Conservation (phyloP, 768 basidiomycete genomes). For the Lactarius tabidus region DNA sequence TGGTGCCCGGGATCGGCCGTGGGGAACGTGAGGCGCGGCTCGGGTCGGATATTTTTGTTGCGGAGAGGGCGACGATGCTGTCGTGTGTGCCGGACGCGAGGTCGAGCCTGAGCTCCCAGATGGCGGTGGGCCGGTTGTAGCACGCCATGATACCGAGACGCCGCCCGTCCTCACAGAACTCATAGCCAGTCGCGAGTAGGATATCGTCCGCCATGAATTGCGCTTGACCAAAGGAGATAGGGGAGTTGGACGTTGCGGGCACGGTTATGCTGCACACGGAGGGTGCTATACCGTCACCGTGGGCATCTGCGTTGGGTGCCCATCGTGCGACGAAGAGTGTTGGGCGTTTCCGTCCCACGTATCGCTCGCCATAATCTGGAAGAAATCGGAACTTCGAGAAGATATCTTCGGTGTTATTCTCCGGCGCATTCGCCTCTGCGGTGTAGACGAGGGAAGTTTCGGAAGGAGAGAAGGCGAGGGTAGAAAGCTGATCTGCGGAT, state of each 20-base stretch:
- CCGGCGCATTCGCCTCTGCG: conserved; percentile 23
- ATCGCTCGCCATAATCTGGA: conserved; percentile 23
- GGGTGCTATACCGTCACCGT: background rate
- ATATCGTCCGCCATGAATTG: conserved; percentile 20
- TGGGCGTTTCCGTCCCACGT: conserved; percentile 19
- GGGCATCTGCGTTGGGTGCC: background rate
- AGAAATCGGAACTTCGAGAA: conserved; percentile 22
- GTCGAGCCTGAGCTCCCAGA: conserved; percentile 29
- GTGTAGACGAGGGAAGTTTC: conserved; percentile 25
- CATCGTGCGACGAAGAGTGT: conserved; percentile 19
- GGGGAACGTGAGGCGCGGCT: conserved; percentile 24
- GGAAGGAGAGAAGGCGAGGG: conserved; percentile 22
- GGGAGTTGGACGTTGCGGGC: background rate
- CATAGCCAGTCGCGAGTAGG: conserved; percentile 31
- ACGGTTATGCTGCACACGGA: conserved; percentile 7
- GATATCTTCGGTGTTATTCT: conserved; percentile 13
- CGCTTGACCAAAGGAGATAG: conserved; percentile 22
- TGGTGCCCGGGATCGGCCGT: conserved; percentile 20
- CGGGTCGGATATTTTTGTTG: conserved; percentile 18
- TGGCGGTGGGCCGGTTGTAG: conserved; percentile 29
- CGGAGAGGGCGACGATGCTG: conserved; percentile 1
- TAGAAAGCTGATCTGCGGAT: conserved; percentile 17
- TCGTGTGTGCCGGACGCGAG: background rate
- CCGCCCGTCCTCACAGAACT: conserved; percentile 29
- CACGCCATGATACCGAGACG: conserved; percentile 34